Percentiles rank a stretch among this genome's conserved stretches.
Conservation (phyloP, 2,329 filamentous ascomycete species). For the Aspergillus latus region DNA sequence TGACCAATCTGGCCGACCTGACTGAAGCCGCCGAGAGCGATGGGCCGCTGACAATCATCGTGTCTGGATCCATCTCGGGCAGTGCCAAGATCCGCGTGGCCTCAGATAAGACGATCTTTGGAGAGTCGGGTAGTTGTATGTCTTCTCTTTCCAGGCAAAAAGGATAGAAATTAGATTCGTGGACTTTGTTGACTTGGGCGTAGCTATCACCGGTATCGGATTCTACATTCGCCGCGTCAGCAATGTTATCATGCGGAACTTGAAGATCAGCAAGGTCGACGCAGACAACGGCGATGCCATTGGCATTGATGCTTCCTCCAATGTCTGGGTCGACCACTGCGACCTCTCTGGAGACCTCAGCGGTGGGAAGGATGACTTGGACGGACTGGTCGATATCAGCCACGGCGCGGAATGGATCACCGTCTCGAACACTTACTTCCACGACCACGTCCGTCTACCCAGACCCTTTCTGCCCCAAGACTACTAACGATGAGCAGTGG, state of each 20-base stretch:
- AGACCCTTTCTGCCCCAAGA: no score
- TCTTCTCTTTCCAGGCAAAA: neutral
- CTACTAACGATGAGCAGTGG: constrained; percentile 35
- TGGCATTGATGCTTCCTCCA: constrained; percentile 53
- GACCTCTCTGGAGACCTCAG: constrained; percentile 61
- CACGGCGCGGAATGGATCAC: constrained; percentile 61
- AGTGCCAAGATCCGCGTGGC: constrained; percentile 45
- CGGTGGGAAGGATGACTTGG: constrained; percentile 68
- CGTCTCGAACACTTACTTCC: constrained; percentile 54
- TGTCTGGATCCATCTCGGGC: constrained; percentile 48
- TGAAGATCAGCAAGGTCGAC: constrained; percentile 58
- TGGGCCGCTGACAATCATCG: constrained; percentile 47
- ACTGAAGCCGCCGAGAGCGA: constrained; percentile 52
- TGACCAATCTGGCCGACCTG: constrained; percentile 53
- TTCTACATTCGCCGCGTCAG: constrained; percentile 52
- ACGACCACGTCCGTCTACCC: constrained; percentile 49
- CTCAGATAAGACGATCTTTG: constrained; percentile 55
- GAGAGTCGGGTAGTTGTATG: constrained; percentile 23
- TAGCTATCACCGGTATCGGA: constrained; percentile 52
- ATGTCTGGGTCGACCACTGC: constrained; percentile 68
- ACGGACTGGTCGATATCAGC: constrained; percentile 64
- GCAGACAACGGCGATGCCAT: constrained; percentile 61
- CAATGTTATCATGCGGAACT: constrained; percentile 65
- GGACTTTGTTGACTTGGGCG: no score
- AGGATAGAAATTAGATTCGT: no score